Evolutionary conservation across 2,329 filamentous ascomycete genomes (phyloP), one percentile per base, ranked within the genome.

Genomic region (Nectriaceae sp.): DNA sequence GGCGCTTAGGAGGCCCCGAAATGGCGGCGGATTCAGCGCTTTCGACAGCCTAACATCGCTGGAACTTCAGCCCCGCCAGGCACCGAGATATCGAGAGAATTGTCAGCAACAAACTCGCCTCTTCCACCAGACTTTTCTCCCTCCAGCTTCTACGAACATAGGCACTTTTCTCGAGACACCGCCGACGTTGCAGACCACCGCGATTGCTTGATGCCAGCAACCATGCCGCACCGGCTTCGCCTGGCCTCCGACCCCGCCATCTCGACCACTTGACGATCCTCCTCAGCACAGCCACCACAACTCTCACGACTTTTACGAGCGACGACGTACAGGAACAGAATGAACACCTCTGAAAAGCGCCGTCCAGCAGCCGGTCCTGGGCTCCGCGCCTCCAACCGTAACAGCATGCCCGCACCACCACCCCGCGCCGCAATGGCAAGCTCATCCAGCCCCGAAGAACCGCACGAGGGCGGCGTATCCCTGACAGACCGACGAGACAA

Each of bases 291-390:
- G 26, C 26, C 26, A 31, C 8, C 10, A 31, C 26, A 31, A 8
- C 10, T 15, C 26, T 31, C 26, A 31, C 26, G 26, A 31, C 10
- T 15, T 31, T 31, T 15, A 8, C n/a, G n/a, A n/a, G n/a, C n/a
- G n/a, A n/a, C n/a, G n/a, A n/a, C n/a, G n/a, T n/a, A n/a, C n/a
- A n/a, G n/a, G n/a, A n/a, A n/a, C n/a, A n/a, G n/a, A n/a, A 76
- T 75, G 73, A 71, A 67, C 53, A 56, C 65, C 38, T 64, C 73
- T 40, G 73, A 78, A 50, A 77, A 75, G 65, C 74, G 74, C 59
- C 73, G 74, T 53, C 67, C 63, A 46, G 62, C 56, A 31, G 37
- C 55, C 43, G 64, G 62, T 46, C 53, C 48, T 54, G 56, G 46
- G 60, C 44, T 49, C 54, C 51, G 49, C 49, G 37, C 15, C 35